Evolutionary conservation across 163 green algal species (phyloP).

Genomic region (Scenedesmus sp.): DNA sequence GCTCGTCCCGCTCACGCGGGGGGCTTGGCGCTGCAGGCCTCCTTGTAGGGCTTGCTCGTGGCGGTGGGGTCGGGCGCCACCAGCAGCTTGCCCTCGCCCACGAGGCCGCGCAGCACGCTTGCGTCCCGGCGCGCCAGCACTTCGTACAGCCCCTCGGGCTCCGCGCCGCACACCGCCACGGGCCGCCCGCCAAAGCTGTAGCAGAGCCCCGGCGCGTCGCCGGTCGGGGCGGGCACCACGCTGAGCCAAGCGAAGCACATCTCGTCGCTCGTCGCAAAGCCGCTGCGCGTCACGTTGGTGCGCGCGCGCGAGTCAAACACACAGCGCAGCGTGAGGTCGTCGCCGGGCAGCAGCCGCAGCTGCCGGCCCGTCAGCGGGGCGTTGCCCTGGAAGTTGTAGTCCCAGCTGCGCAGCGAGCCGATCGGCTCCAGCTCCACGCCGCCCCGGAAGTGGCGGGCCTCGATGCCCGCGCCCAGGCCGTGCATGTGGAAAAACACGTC

Average conservation of each 20-base stretch:
- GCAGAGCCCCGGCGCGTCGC: no score
- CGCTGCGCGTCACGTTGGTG: conserved; percentile 29
- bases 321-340: conserved; percentile 44
- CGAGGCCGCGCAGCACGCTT: no score
- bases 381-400: conserved; percentile 45
- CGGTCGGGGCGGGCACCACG: conserved; percentile 38
- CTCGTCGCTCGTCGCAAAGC: conserved; percentile 43
- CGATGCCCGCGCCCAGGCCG: conserved; percentile 24
- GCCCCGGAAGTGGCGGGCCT: conserved; percentile 28
- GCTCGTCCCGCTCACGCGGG: background rate
- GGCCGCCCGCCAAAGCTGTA: conserved; percentile 8
- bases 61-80: no score
- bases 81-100: no score
- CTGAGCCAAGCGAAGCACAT: conserved; percentile 45
- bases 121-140: no score
- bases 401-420: conserved; percentile 27
- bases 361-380: conserved; percentile 12
- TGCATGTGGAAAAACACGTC: conserved; percentile 54
- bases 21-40: conserved; percentile 15
- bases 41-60: background rate
- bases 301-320: conserved; percentile 38
- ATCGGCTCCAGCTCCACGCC: conserved; percentile 43
- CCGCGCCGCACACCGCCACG: conserved; percentile 9
- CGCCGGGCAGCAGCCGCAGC: conserved; percentile 43
- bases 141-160: conserved; percentile 1